Conservation (phyloP, 495 filamentous ascomycete genomes). For the Aspergillus nidulans region DNA sequence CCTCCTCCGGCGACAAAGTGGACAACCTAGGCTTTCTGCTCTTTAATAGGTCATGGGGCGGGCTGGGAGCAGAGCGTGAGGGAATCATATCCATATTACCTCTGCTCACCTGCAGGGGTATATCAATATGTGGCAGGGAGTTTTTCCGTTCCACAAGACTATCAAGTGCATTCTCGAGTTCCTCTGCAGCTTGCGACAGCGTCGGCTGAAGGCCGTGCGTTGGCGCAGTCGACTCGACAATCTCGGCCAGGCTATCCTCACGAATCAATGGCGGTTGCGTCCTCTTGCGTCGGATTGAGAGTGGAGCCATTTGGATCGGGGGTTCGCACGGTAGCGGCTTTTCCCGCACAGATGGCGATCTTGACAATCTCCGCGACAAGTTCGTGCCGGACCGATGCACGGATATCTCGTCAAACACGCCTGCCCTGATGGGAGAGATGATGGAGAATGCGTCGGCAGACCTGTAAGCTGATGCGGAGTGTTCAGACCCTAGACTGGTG, state of each 20-base stretch:
- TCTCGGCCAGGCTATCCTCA: not conserved
- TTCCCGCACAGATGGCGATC: conserved; percentile 25
- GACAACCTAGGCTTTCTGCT: conserved; percentile 3
- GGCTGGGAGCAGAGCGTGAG: conserved; percentile 33
- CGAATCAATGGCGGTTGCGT: not conserved
- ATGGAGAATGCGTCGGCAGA: conserved; percentile 33
- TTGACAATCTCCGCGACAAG: conserved; percentile 14
- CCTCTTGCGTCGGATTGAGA: conserved; percentile 22
- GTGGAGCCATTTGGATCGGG: conserved; percentile 27
- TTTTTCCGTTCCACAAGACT: conserved; percentile 15
- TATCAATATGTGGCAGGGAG: conserved; percentile 22
- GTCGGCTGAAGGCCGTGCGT: conserved; percentile 20
- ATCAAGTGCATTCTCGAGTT: conserved; percentile 30
- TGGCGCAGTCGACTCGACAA: not conserved
- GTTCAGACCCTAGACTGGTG: conserved; percentile 24
- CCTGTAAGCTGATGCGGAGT: conserved; percentile 7
- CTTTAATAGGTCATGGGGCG: conserved; percentile 17
- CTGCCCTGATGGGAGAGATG: conserved; percentile 31
- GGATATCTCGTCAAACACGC: conserved; percentile 39
- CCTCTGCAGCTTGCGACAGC: conserved; percentile 29
- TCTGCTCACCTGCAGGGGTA: conserved; percentile 36
- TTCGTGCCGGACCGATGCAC: conserved; percentile 4
- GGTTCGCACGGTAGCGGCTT: conserved; percentile 49
- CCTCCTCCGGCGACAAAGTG: conserved; percentile 21
- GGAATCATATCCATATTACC: conserved; percentile 36